A percentile compares a stretch with the other conserved stretches of the same genome.
phyloP scores from a whole-genome alignment of 345 rosid species.

The Murraya koenigii region DNA sequence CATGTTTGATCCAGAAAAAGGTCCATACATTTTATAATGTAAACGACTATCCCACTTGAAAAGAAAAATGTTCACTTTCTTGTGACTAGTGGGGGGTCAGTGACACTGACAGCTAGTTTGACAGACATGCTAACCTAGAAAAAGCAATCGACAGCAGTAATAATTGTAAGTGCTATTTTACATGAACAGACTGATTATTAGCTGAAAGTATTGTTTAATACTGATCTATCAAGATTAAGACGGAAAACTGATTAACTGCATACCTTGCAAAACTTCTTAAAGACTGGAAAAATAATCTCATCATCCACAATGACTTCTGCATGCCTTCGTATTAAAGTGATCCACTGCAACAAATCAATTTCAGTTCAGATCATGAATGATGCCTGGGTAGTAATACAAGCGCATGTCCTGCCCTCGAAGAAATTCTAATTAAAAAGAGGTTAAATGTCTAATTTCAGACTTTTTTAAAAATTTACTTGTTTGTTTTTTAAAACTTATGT shows the following conservation, averaged over 20 bases:
- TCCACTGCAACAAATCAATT: slow-evolving; percentile 60
- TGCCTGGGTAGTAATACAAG: background rate
- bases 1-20: background rate
- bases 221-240: background rate
- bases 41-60: background rate
- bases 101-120: background rate
- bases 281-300: slow-evolving; percentile 58
- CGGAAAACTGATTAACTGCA: background rate
- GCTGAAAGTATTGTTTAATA: background rate
- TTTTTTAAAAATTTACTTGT: too few relatives aligned
- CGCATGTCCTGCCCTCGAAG: background rate
- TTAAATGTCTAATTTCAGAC: too few relatives aligned
- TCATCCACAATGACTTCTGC: slow-evolving; percentile 75
- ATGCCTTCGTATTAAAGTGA: slow-evolving; percentile 68
- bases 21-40: background rate
- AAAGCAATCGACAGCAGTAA: background rate
- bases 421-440: background rate
- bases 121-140: background rate
- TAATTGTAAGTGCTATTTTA: background rate
- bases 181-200: background rate
- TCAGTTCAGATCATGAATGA: background rate
- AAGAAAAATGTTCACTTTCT: background rate
- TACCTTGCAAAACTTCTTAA: slow-evolving; percentile 85
- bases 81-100: background rate
- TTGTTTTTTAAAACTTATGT: too few relatives aligned